Conservation (phyloP, 345 rosid species). For the Reutealis trisperma region DNA sequence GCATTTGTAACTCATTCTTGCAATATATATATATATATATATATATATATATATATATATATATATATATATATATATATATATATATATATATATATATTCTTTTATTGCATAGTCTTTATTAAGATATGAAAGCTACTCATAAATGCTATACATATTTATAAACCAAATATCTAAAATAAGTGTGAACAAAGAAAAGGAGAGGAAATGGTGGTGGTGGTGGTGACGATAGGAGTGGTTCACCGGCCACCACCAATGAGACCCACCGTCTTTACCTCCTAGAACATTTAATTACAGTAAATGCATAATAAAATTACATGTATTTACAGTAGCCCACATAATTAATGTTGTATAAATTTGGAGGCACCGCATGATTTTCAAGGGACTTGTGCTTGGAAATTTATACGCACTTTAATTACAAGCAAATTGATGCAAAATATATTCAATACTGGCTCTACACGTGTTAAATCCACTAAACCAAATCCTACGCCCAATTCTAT, state of each 20-base stretch:
- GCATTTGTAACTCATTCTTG: not conserved
- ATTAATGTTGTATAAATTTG: slow-evolving; percentile 8
- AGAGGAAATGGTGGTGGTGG: not conserved
- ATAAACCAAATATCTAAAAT: not conserved
- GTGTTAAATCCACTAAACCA: not conserved
- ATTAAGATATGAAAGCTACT: not conserved
- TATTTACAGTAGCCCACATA: not conserved
- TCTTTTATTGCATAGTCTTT: not conserved
- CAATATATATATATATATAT: not conserved
- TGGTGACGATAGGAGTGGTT: slow-evolving; percentile 7
- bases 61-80: too few relatives aligned
- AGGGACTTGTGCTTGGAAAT: not conserved
- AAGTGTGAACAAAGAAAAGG: not conserved
- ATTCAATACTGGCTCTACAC: not conserved
- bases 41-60: too few relatives aligned
- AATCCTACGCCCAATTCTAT: not conserved
- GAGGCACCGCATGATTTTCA: slow-evolving; percentile 32
- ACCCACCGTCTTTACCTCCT: not conserved
- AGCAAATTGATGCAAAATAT: not conserved
- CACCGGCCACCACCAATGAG: slow-evolving; percentile 24
- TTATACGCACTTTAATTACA: too few relatives aligned
- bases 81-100: too few relatives aligned
- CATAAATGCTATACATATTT: not conserved
- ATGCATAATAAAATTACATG: not conserved
- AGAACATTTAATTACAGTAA: slow-evolving; percentile 4